A percentile compares a stretch with the other conserved stretches of the same genome.
phyloP scores from a whole-genome alignment of 805 yeast genomes.

The Ogataea angusta region DNA sequence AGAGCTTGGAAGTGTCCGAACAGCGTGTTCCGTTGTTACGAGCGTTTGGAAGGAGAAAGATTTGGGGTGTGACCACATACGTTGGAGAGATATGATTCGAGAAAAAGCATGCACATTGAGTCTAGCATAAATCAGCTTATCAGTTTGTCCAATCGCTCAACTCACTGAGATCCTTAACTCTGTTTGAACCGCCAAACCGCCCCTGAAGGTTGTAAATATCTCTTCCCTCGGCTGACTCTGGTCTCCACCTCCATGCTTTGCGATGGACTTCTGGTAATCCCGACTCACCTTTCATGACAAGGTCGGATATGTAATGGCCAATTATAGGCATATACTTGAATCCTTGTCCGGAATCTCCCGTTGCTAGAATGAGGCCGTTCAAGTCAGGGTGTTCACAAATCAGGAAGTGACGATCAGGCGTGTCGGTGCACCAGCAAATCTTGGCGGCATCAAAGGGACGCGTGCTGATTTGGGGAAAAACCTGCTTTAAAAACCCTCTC shows the following conservation, averaged over 20 bases:
- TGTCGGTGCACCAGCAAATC: conserved; percentile 39
- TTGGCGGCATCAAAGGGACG: conserved; percentile 33
- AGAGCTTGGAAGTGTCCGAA: conserved; percentile 37
- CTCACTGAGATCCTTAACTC: conserved; percentile 19
- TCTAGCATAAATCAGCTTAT: conserved; percentile 27
- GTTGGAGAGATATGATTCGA: conserved; percentile 39
- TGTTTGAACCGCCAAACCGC: conserved; percentile 21
- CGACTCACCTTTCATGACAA: conserved; percentile 28
- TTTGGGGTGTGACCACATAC: conserved; percentile 23
- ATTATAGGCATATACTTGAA: conserved; percentile 43
- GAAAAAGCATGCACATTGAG: conserved; percentile 38
- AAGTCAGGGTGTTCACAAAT: conserved; percentile 36
- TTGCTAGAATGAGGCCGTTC: conserved; percentile 35
- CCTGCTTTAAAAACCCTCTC: conserved; percentile 33
- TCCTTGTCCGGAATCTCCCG: conserved; percentile 49
- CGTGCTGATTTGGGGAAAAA: conserved; percentile 31
- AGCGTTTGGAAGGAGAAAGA: conserved; percentile 42
- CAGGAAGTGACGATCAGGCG: conserved; percentile 38
- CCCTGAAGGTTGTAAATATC: conserved; percentile 23
- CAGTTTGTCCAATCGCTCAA: background rate
- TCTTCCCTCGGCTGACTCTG: conserved; percentile 33
- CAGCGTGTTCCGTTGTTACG: conserved; percentile 35
- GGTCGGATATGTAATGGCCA: conserved; percentile 36
- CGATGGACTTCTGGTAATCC: conserved; percentile 26
- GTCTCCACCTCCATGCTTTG: conserved; percentile 37